Conservation (phyloP, 192 early-diverging fungal species). For the Coemansia sp. region DNA sequence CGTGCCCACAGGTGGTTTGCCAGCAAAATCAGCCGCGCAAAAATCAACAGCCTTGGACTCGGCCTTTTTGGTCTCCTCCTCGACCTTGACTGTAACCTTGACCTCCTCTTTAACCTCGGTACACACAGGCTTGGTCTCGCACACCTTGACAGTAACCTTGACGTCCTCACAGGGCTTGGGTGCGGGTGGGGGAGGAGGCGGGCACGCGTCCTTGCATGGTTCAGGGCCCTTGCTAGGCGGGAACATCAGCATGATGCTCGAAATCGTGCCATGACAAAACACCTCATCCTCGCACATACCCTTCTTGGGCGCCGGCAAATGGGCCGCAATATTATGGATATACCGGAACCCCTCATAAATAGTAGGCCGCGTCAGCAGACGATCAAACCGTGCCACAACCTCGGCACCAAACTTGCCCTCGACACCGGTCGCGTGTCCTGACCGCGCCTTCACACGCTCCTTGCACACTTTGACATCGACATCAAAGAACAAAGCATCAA, state of each 20-base stretch:
- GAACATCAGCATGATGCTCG: slow-evolving; percentile 53
- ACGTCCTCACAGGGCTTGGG: slow-evolving; percentile 18
- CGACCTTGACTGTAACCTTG: slow-evolving; percentile 48
- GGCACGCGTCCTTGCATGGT: slow-evolving; percentile 22
- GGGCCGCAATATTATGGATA: slow-evolving; percentile 54
- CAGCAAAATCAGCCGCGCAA: slow-evolving; percentile 43
- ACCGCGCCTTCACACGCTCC: slow-evolving; percentile 62
- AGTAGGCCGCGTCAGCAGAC: slow-evolving; percentile 47
- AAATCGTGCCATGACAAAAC: slow-evolving; percentile 44
- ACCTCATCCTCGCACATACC: slow-evolving; percentile 52
- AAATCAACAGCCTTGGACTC: slow-evolving; percentile 47
- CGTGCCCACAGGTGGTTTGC: slow-evolving; percentile 48
- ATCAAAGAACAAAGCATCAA: slow-evolving; percentile 73
- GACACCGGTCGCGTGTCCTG: slow-evolving; percentile 72
- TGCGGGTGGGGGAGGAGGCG: slow-evolving; percentile 17
- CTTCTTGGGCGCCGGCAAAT: slow-evolving; percentile 52
- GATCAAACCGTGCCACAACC: slow-evolving; percentile 63
- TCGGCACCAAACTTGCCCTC: slow-evolving; percentile 62
- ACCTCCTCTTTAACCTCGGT: slow-evolving; percentile 42
- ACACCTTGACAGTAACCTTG: slow-evolving; percentile 39
- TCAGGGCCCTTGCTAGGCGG: slow-evolving; percentile 49
- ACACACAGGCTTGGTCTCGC: slow-evolving; percentile 19
- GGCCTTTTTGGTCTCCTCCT: slow-evolving; percentile 45
- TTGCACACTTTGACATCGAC: slow-evolving; percentile 61
- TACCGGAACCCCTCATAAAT: slow-evolving; percentile 57